A percentile compares a stretch with the other conserved stretches of the same genome.
Evolutionary conservation across 495 filamentous ascomycete species (phyloP).

Genomic region (Penicillium samsonianum): DNA sequence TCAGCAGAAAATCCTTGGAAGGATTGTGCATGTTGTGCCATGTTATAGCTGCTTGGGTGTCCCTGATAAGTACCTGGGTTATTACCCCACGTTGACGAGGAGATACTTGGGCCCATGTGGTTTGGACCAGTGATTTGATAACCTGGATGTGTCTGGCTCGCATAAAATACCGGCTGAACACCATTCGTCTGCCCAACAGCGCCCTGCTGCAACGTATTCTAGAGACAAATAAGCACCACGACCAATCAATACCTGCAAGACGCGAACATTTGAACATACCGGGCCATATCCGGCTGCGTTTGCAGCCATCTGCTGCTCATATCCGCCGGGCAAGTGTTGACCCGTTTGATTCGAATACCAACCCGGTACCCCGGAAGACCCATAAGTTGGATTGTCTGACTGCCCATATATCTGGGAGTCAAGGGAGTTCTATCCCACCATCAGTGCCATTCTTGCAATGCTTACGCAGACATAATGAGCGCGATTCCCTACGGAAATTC

Average conservation of each 20-base stretch:
- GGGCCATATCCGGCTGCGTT: constrained; percentile 10
- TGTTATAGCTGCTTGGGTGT: not conserved
- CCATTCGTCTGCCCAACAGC: not conserved
- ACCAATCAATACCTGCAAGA: not conserved
- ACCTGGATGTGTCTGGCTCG: not conserved
- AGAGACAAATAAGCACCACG: not conserved
- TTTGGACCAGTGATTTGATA: constrained; percentile 3
- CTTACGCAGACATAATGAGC: constrained; percentile 27
- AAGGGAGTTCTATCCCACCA: constrained; percentile 35
- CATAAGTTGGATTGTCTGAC: constrained; percentile 16
- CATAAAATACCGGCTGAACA: constrained; percentile 1
- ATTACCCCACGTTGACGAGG: not conserved
- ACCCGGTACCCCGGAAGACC: constrained; percentile 15
- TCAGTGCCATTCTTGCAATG: constrained; percentile 32
- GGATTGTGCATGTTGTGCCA: not conserved
- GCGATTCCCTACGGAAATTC: constrained; percentile 34
- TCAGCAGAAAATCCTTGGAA: constrained; percentile 3
- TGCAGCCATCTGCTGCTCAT: constrained; percentile 14
- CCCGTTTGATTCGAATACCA: constrained; percentile 22
- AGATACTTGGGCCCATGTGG: not conserved
- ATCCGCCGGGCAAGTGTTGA: constrained; percentile 9
- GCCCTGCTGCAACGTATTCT: not conserved
- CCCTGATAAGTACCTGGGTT: not conserved
- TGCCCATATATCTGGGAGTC: constrained; percentile 26
- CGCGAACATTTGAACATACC: constrained; percentile 15